These are phyloP conservation scores for Leccinum truebloodii DNA, from an alignment of 768 basidiomycete genomes.

Conservation along the genomic window DNA sequence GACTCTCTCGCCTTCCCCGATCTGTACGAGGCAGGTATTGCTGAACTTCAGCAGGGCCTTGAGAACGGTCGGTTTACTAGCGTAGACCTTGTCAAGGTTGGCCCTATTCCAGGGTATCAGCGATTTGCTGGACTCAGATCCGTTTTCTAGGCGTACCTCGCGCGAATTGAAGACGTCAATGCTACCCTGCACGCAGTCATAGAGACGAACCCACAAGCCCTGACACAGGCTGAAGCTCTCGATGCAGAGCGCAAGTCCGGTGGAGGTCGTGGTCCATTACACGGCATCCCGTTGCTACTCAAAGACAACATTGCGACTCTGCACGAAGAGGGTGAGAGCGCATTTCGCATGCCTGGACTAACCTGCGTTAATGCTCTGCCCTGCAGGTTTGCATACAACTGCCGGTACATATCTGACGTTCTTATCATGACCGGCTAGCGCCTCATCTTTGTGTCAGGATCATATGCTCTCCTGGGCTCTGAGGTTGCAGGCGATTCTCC, in stretches of 20 bases:
- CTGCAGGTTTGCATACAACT: conserved; percentile 40
- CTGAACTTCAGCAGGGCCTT: conserved; percentile 56
- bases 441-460: conserved; percentile 25
- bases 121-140: background rate
- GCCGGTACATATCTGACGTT: conserved; percentile 26
- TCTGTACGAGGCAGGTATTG: conserved; percentile 61
- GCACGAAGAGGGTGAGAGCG: conserved; percentile 30
- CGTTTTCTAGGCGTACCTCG: conserved; percentile 55
- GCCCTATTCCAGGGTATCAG: background rate
- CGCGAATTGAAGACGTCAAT: conserved; percentile 68
- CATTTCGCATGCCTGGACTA: background rate
- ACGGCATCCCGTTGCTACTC: conserved; percentile 61
- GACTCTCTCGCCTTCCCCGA: conserved; percentile 44
- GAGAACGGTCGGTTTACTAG: conserved; percentile 54
- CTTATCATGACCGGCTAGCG: background rate
- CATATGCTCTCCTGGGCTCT: conserved; percentile 37
- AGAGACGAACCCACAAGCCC: conserved; percentile 58
- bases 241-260: conserved; percentile 48
- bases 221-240: conserved; percentile 50
- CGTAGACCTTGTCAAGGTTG: conserved; percentile 62
- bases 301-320: conserved; percentile 47
- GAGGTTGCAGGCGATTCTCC: conserved; percentile 37
- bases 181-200: conserved; percentile 57
- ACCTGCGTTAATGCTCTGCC: conserved; percentile 1
- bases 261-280: conserved; percentile 48